Evolutionary conservation across 257 asterid species (phyloP).

Genomic region (Ajuga chamaepitys): DNA sequence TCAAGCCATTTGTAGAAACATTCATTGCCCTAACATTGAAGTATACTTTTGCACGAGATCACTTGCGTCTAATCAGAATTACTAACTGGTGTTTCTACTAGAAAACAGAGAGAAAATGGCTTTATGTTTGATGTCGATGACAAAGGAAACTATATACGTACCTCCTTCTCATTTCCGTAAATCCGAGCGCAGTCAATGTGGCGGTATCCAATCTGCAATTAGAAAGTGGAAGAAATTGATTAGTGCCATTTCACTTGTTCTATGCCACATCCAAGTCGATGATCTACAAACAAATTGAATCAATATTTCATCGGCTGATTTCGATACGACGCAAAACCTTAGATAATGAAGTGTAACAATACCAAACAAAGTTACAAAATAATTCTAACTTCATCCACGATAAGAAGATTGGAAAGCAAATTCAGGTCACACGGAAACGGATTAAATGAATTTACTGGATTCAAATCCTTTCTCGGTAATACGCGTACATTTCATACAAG

Average conservation of each 20-base stretch:
- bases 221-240: not conserved
- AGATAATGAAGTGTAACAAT: not conserved
- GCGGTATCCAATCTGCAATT: slow-evolving; percentile 33
- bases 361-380: not conserved
- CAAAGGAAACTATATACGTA: not conserved
- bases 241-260: too few relatives aligned
- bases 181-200: slow-evolving; percentile 33
- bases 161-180: slow-evolving; percentile 36
- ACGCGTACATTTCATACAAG: not conserved
- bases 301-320: not conserved
- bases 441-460: not conserved
- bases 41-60: not conserved
- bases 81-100: not conserved
- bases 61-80: not conserved
- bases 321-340: not conserved
- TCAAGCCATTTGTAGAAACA: not conserved
- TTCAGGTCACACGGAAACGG: not conserved
- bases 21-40: not conserved
- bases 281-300: not conserved
- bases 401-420: not conserved
- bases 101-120: not conserved
- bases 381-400: not conserved
- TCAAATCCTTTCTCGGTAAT: not conserved
- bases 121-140: not conserved
- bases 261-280: not conserved